A percentile compares a stretch with the other conserved stretches of the same genome.
Evolutionary conservation across 2,329 filamentous ascomycete genomes (phyloP).

Genomic region (Periglandula ipomoeae): DNA sequence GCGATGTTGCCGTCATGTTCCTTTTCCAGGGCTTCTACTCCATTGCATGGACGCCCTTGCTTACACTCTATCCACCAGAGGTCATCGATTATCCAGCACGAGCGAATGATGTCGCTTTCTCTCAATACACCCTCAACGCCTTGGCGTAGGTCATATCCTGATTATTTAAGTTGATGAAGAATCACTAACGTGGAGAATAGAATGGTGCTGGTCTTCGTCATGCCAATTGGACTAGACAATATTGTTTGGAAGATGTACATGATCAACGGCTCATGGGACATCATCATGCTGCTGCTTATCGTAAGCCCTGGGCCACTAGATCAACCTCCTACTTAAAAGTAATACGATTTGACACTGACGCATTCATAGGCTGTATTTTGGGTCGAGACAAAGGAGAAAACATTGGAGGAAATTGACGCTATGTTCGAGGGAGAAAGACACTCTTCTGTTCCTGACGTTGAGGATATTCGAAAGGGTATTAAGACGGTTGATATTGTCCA

Average conservation of each 20-base stretch:
- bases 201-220: conserved; percentile 12
- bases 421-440: conserved; percentile 16
- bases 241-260: conserved; percentile 19
- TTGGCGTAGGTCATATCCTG: conserved; percentile 10
- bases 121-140: conserved; percentile 6
- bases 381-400: conserved; percentile 34
- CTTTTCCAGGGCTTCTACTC: conserved; percentile 19
- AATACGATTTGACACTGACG: neutral
- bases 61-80: conserved; percentile 19
- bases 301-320: too few relatives aligned
- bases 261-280: conserved; percentile 17
- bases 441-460: conserved; percentile 11
- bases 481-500: conserved; percentile 7
- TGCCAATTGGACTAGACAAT: conserved; percentile 14
- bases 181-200: neutral
- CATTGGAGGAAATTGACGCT: conserved; percentile 33
- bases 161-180: neutral
- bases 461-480: conserved; percentile 10
- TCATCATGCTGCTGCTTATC: conserved; percentile 13
- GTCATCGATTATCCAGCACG: conserved; percentile 20
- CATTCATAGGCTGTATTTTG: conserved; percentile 12
- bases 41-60: conserved; percentile 19
- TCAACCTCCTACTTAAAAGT: too few relatives aligned
- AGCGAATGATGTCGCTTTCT: conserved; percentile 25
- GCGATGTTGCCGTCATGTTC: conserved; percentile 21